A percentile compares a stretch with the other conserved stretches of the same genome.
These are phyloP conservation scores for Mycena capillaripes DNA, from an alignment of 768 basidiomycete genomes.

Conservation along the genomic window DNA sequence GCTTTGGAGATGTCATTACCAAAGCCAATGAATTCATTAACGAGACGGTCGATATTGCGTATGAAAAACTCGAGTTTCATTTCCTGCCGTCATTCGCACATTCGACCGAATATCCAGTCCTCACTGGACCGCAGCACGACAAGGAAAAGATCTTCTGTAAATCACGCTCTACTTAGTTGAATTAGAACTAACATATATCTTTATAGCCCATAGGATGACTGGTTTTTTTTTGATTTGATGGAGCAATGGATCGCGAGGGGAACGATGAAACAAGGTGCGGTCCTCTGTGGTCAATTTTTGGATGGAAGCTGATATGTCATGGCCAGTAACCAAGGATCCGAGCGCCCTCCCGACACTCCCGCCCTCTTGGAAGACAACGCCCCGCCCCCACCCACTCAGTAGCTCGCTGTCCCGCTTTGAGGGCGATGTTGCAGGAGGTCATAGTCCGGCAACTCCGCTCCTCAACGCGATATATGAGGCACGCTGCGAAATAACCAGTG, in stretches of 20 bases:
- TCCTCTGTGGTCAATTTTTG: neutral
- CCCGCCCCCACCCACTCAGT: neutral
- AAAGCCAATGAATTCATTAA: neutral
- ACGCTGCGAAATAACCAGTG: slow-evolving; percentile 30
- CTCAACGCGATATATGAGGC: slow-evolving; percentile 10
- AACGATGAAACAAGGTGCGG: neutral
- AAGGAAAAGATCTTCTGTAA: neutral
- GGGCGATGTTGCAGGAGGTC: neutral
- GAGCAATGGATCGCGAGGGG: neutral
- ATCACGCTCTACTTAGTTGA: neutral
- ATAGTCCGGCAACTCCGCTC: neutral
- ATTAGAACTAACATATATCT: neutral
- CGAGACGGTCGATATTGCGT: neutral
- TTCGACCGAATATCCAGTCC: slow-evolving; percentile 1
- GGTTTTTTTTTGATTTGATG: neutral
- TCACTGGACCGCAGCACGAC: neutral
- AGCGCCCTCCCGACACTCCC: neutral
- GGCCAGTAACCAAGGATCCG: neutral
- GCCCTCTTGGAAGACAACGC: neutral
- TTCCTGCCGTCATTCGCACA: slow-evolving; percentile 19
- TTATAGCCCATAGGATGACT: neutral
- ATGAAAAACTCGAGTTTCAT: neutral
- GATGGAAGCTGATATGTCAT: neutral
- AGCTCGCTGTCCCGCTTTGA: slow-evolving; percentile 13
- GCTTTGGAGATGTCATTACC: neutral